A percentile compares a stretch with the other conserved stretches of the same genome.
Conservation (phyloP, 176 grass and related monocot genomes). For the Oryza australiensis region DNA sequence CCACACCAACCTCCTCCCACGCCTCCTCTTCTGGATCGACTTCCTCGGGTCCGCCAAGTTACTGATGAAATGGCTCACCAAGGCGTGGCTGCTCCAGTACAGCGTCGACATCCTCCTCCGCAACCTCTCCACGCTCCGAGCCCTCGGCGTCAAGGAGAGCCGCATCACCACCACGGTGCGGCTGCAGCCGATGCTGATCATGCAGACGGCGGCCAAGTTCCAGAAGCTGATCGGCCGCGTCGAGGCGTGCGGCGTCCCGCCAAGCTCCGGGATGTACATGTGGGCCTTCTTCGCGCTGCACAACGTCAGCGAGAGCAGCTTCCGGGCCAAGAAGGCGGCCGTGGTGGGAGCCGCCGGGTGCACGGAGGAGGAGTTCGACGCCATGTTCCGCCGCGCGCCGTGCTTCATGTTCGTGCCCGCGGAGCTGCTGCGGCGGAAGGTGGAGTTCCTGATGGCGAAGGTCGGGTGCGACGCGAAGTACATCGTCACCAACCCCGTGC, state of each 20-base stretch:
- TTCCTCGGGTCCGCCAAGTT: slow-evolving; percentile 41
- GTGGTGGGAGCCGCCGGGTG: slow-evolving; percentile 20
- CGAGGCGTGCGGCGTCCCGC: slow-evolving; percentile 6
- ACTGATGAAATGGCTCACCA: slow-evolving; percentile 50
- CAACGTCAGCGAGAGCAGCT: slow-evolving; percentile 19
- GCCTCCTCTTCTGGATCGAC: slow-evolving; percentile 46
- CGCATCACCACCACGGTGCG: background rate
- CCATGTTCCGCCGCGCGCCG: slow-evolving; percentile 46
- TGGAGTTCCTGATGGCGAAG: slow-evolving; percentile 48
- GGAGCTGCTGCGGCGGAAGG: slow-evolving; percentile 37
- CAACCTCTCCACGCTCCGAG: slow-evolving; percentile 24
- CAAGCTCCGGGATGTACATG: slow-evolving; percentile 33
- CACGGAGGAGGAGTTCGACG: slow-evolving; percentile 43
- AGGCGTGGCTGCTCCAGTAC: slow-evolving; percentile 36
- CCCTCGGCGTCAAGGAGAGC: background rate
- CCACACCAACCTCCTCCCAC: slow-evolving; percentile 40
- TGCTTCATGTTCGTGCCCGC: slow-evolving; percentile 35
- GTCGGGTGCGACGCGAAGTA: slow-evolving; percentile 1
- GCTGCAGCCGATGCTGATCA: slow-evolving; percentile 21
- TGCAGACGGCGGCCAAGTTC: background rate
- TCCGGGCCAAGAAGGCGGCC: slow-evolving; percentile 35
- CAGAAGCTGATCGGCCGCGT: slow-evolving; percentile 22
- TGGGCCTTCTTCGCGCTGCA: slow-evolving; percentile 31
- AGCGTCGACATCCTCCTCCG: slow-evolving; percentile 23
- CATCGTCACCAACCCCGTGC: slow-evolving; percentile 21